These are phyloP conservation scores for Cladosporium velox DNA, from an alignment of 2,329 filamentous ascomycete genomes.

Conservation along the genomic window DNA sequence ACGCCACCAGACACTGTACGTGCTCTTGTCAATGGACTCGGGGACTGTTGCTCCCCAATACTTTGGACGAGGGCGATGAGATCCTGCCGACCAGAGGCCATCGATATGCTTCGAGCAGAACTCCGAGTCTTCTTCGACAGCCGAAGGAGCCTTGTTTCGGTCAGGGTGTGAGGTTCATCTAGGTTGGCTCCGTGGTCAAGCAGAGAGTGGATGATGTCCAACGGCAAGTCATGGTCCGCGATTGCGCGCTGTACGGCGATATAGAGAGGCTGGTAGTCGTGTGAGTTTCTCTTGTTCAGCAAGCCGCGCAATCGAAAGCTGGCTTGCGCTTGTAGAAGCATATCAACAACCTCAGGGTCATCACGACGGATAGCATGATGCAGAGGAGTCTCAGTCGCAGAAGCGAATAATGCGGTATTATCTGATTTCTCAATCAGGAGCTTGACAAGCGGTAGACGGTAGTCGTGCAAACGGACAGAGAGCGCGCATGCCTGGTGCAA, in stretches of 20 bases:
- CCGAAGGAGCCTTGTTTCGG: not conserved
- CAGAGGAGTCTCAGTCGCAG: not conserved
- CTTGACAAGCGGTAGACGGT: not conserved
- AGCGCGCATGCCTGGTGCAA: conserved; percentile 2
- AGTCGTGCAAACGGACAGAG: not conserved
- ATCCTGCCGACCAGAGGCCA: not conserved
- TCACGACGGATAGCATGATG: conserved; percentile 4
- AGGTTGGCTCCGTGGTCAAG: not conserved
- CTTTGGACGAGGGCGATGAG: not conserved
- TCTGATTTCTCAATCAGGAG: not conserved
- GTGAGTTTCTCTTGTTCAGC: not conserved
- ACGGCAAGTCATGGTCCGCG: not conserved
- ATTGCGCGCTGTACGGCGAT: not conserved
- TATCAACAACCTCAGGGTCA: not conserved
- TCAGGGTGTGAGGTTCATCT: not conserved
- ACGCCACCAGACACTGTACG: not conserved
- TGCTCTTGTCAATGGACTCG: not conserved
- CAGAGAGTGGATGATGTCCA: not conserved
- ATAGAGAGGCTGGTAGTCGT: not conserved
- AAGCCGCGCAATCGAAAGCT: not conserved
- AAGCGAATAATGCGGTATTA: not conserved
- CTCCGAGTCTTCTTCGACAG: conserved; percentile 2
- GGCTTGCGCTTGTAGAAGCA: not conserved
- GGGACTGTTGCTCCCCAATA: not conserved
- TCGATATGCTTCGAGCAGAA: not conserved